phyloP scores from a whole-genome alignment of 257 asterid genomes.

The Solanum sitiens region DNA sequence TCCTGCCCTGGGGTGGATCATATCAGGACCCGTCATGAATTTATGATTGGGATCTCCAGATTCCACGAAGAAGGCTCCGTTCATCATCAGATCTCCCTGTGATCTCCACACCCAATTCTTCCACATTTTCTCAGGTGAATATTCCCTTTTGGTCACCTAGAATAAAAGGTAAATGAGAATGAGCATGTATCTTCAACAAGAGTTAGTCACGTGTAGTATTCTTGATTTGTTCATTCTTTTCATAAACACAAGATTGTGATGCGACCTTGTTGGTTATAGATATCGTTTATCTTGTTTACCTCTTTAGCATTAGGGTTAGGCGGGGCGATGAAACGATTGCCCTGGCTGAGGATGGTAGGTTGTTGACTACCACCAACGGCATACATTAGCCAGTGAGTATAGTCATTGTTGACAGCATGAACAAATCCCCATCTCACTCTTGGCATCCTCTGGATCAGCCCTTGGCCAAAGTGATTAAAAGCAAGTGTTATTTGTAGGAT shows the following conservation, averaged over 20 bases:
- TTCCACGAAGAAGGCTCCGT: slow-evolving; percentile 64
- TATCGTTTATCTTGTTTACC: slow-evolving; percentile 10
- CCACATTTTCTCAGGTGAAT: slow-evolving; percentile 46
- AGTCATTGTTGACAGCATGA: slow-evolving; percentile 22
- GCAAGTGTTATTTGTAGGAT: slow-evolving; percentile 21
- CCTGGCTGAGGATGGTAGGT: slow-evolving; percentile 31
- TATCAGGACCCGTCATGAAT: slow-evolving; percentile 10
- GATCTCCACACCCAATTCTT: slow-evolving; percentile 78
- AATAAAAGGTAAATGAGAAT: not conserved
- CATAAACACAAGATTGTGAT: not conserved
- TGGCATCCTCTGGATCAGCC: slow-evolving; percentile 24
- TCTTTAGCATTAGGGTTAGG: slow-evolving; percentile 41
- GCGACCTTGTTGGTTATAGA: not conserved
- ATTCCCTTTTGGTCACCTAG: slow-evolving; percentile 72
- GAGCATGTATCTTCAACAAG: not conserved
- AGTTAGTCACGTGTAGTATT: not conserved
- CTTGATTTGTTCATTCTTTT: not conserved
- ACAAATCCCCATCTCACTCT: slow-evolving; percentile 27
- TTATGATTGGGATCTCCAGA: slow-evolving; percentile 50
- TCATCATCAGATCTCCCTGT: slow-evolving; percentile 52
- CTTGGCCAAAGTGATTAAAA: slow-evolving; percentile 26
- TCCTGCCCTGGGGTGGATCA: slow-evolving; percentile 45
- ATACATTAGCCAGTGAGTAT: slow-evolving; percentile 26
- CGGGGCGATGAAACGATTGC: slow-evolving; percentile 39
- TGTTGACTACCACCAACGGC: slow-evolving; percentile 28